Evolutionary conservation across 2,329 filamentous ascomycete species (phyloP).

Genomic region (Aspergillus thermomutatus): DNA sequence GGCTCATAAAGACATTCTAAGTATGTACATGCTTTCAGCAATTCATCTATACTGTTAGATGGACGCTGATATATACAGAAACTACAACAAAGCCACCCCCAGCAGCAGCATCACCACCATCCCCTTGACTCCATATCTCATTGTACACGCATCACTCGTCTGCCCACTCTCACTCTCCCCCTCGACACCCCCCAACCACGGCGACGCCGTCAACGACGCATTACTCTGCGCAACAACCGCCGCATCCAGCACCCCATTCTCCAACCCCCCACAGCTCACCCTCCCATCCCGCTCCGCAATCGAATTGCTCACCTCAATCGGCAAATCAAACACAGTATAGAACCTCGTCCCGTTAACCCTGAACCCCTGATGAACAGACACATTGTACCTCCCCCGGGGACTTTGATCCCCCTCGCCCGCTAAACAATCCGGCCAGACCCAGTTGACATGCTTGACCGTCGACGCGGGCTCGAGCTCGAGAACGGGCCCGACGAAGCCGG

Average conservation of each 20-base stretch:
- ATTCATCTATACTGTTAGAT: too few relatives aligned
- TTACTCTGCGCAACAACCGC: conserved; percentile 16
- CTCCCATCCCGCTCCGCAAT: conserved; percentile 42
- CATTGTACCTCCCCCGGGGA: conserved; percentile 65
- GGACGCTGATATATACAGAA: too few relatives aligned
- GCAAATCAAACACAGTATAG: conserved; percentile 69
- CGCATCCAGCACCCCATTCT: conserved; percentile 21
- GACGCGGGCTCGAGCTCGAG: conserved; percentile 62
- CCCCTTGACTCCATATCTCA: not conserved
- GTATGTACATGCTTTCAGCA: too few relatives aligned
- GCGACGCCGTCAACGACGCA: conserved; percentile 20
- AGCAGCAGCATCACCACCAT: not conserved
- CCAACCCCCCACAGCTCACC: conserved; percentile 21
- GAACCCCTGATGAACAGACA: conserved; percentile 70
- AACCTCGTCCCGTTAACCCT: conserved; percentile 60
- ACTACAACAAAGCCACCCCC: not conserved
- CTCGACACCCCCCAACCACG: conserved; percentile 15
- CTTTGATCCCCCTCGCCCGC: conserved; percentile 55
- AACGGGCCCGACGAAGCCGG: conserved; percentile 60
- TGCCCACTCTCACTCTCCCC: not conserved
- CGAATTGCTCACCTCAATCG: conserved; percentile 64
- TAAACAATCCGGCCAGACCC: conserved; percentile 68
- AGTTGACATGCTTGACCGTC: conserved; percentile 71
- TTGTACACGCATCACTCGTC: not conserved
- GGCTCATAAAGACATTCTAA: too few relatives aligned